Evolutionary conservation across 2,329 filamentous ascomycete species (phyloP).

Genomic region (Chaetomium globosum): DNA sequence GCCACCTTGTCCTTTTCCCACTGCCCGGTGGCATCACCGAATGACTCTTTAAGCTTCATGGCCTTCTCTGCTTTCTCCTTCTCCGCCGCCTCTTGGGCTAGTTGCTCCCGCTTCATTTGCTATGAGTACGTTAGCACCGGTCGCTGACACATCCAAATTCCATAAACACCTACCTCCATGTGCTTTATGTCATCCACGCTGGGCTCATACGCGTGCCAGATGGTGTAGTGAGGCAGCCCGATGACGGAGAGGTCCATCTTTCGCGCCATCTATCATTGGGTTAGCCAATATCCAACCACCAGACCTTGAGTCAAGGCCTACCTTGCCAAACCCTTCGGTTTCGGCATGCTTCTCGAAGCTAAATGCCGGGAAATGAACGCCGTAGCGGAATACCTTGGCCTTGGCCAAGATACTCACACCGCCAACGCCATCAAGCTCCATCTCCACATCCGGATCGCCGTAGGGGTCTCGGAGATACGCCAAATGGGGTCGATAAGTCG

Average conservation of each 20-base stretch:
- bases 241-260: slow-evolving; percentile 95
- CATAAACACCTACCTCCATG: slow-evolving; percentile 69
- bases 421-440: slow-evolving; percentile 98
- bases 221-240: slow-evolving; percentile 94
- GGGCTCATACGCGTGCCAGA: slow-evolving; percentile 99
- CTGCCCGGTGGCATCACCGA: slow-evolving; percentile 73
- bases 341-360: slow-evolving; percentile 99
- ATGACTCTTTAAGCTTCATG: slow-evolving; percentile 79
- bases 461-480: slow-evolving; percentile 96
- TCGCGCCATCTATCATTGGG: slow-evolving; percentile 77
- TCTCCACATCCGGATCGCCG: slow-evolving; percentile 97
- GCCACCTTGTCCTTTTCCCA: slow-evolving; percentile 90
- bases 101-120: slow-evolving; percentile 90
- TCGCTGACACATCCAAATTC: neutral
- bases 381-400: slow-evolving; percentile 89
- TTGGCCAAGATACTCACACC: slow-evolving; percentile 97
- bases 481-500: slow-evolving; percentile 95
- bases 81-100: slow-evolving; percentile 79
- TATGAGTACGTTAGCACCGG: slow-evolving; percentile 43
- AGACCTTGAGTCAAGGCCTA: slow-evolving; percentile 45
- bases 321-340: slow-evolving; percentile 98
- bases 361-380: slow-evolving; percentile 96
- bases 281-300: slow-evolving; percentile 16
- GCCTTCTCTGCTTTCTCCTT: slow-evolving; percentile 70
- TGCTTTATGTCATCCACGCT: slow-evolving; percentile 95